phyloP scores from a whole-genome alignment of 805 yeast species.

The Suhomyces canberraensis region DNA sequence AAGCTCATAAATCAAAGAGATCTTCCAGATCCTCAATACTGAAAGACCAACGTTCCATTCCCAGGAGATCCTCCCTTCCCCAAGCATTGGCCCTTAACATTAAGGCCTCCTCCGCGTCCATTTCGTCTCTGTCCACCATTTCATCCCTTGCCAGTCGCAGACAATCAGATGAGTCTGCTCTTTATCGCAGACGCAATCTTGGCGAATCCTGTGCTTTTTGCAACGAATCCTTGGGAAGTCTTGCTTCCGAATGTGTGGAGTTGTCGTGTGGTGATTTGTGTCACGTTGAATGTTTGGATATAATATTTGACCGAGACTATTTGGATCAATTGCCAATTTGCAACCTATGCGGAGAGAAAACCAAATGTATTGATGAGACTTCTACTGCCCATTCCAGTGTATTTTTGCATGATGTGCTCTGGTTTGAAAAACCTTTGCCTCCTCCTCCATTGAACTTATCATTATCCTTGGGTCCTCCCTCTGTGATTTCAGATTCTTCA shows the following conservation, averaged over 20 bases:
- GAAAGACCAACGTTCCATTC: background rate
- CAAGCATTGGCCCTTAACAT: slow-evolving; percentile 5
- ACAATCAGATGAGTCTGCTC: background rate
- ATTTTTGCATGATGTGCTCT: slow-evolving; percentile 1
- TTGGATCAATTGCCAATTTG: slow-evolving; percentile 11
- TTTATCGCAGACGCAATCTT: slow-evolving; percentile 1
- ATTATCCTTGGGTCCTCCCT: slow-evolving; percentile 1
- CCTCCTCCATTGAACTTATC: slow-evolving; percentile 2
- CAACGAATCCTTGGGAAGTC: slow-evolving; percentile 11
- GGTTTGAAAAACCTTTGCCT: slow-evolving; percentile 6
- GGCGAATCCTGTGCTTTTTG: slow-evolving; percentile 17
- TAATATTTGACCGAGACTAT: slow-evolving; percentile 12
- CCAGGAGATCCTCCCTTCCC: slow-evolving; percentile 7
- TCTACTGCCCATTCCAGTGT: slow-evolving; percentile 5
- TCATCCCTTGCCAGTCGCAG: slow-evolving; percentile 6
- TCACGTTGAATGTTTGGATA: slow-evolving; percentile 23
- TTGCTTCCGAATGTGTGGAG: slow-evolving; percentile 10
- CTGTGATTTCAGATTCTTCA: too few species aligned
- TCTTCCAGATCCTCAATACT: background rate
- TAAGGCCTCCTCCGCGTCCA: slow-evolving; percentile 5
- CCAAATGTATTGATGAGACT: slow-evolving; percentile 12
- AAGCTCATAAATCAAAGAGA: background rate
- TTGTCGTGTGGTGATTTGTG: slow-evolving; percentile 24
- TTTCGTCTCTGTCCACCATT: slow-evolving; percentile 3
- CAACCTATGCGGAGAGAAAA: slow-evolving; percentile 11